phyloP scores from a whole-genome alignment of 2,329 filamentous ascomycete genomes.

The Beauveria sp. region DNA sequence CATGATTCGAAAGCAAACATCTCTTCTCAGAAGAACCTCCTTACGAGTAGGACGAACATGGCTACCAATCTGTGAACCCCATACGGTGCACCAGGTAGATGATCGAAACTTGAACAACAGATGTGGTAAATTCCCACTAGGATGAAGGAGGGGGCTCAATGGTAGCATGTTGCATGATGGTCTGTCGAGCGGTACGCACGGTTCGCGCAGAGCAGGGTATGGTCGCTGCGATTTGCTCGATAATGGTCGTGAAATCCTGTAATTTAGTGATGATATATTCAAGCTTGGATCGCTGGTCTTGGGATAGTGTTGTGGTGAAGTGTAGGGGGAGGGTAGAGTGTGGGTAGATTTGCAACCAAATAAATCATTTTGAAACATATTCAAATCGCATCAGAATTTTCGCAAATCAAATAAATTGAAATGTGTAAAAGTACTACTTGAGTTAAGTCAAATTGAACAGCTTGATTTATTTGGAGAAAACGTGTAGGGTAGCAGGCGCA shows the following conservation, averaged over 20 bases:
- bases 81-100: not conserved
- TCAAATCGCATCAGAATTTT: not conserved
- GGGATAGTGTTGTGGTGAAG: not conserved
- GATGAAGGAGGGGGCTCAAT: not conserved
- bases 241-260: not conserved
- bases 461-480: too few relatives aligned
- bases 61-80: not conserved
- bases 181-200: not conserved
- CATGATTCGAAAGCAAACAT: not conserved
- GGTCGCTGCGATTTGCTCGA: not conserved
- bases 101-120: not conserved
- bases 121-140: not conserved
- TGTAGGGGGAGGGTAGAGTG: not conserved
- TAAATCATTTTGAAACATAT: not conserved
- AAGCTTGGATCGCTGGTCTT: not conserved
- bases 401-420: not conserved
- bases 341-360: not conserved
- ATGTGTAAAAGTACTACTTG: too few relatives aligned
- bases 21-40: not conserved
- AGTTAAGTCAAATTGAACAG: too few relatives aligned
- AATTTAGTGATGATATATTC: not conserved
- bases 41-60: not conserved
- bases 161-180: slow-evolving; percentile 4
- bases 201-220: not conserved
- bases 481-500: too few relatives aligned